These are phyloP conservation scores for Blastomyces silverae DNA, from an alignment of 2,329 filamentous ascomycete species.

Conservation along the genomic window DNA sequence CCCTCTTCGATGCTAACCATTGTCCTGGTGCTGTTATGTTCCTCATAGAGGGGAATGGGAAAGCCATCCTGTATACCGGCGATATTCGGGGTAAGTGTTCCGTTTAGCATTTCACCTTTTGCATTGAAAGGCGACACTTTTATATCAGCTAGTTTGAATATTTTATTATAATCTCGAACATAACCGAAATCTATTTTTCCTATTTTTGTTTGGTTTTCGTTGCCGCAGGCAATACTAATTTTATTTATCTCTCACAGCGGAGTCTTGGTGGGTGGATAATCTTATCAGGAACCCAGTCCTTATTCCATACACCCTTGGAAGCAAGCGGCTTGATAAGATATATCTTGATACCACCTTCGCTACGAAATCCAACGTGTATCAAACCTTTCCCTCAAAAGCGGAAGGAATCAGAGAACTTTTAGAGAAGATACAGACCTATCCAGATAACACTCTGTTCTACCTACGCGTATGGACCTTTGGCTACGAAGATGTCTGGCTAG, in stretches of 20 bases:
- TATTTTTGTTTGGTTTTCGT: not conserved
- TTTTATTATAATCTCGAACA: not conserved
- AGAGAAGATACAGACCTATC: constrained; percentile 60
- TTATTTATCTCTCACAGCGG: constrained; percentile 42
- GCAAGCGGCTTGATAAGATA: constrained; percentile 66
- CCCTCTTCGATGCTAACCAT: constrained; percentile 85
- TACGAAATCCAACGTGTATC: constrained; percentile 44
- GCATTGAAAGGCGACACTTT: not conserved
- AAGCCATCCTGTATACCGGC: constrained; percentile 77
- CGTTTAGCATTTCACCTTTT: not conserved
- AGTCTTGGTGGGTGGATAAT: constrained; percentile 76
- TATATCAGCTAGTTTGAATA: not conserved
- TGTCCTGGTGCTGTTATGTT: constrained; percentile 91
- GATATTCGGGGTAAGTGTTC: constrained; percentile 59
- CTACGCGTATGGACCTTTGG: constrained; percentile 87
- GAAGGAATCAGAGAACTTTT: constrained; percentile 71
- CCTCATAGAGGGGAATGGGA: constrained; percentile 66
- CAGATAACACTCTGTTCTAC: constrained; percentile 69
- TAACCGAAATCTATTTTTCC: not conserved
- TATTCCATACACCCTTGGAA: constrained; percentile 62
- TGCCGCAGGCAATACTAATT: constrained; percentile 15
- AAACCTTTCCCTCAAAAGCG: constrained; percentile 57
- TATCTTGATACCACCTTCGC: constrained; percentile 86
- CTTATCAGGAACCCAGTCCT: constrained; percentile 65
- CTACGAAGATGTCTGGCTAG: constrained; percentile 88